Evolutionary conservation across 1,284 basidiomycete genomes (phyloP).

Genomic region (Cutaneotrichosporon spelunceum): DNA sequence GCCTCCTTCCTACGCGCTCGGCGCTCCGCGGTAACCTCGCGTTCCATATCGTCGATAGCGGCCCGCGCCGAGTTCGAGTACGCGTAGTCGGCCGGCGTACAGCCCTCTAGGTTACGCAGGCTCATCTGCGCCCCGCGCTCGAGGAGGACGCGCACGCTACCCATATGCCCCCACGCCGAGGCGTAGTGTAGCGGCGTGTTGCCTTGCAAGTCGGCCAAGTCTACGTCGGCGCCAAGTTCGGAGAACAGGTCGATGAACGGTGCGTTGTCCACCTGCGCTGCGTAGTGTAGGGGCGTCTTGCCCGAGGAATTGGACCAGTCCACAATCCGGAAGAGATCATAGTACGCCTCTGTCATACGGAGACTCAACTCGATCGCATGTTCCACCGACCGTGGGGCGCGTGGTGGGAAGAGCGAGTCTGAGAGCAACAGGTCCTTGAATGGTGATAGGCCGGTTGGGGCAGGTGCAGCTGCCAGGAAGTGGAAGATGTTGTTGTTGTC

Average conservation of each 20-base stretch:
- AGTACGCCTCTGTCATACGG: slow-evolving; percentile 40
- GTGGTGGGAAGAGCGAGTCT: slow-evolving; percentile 30
- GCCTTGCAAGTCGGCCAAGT: slow-evolving; percentile 82
- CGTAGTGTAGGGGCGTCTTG: slow-evolving; percentile 83
- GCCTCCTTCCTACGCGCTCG: slow-evolving; percentile 17
- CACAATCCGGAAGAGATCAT: slow-evolving; percentile 60
- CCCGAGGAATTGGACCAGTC: slow-evolving; percentile 87
- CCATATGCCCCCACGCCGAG: slow-evolving; percentile 43
- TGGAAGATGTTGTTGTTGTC: slow-evolving; percentile 88
- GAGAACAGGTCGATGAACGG: slow-evolving; percentile 70
- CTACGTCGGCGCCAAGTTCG: slow-evolving; percentile 80
- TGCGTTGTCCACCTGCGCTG: slow-evolving; percentile 82
- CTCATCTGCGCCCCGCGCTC: slow-evolving; percentile 79
- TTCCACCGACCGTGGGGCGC: slow-evolving; percentile 17
- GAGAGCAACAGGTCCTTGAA: slow-evolving; percentile 31
- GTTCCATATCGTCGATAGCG: slow-evolving; percentile 33
- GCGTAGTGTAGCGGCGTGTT: slow-evolving; percentile 85
- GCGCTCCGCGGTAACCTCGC: slow-evolving; percentile 34
- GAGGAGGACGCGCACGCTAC: slow-evolving; percentile 81
- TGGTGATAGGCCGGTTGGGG: slow-evolving; percentile 38
- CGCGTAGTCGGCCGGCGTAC: slow-evolving; percentile 85
- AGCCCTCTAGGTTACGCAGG: slow-evolving; percentile 82
- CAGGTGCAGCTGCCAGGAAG: slow-evolving; percentile 72
- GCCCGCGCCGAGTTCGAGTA: slow-evolving; percentile 59
- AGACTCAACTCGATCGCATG: slow-evolving; percentile 30